Evolutionary conservation across 805 yeast species (phyloP).

Genomic region (Lachancea fermentati): DNA sequence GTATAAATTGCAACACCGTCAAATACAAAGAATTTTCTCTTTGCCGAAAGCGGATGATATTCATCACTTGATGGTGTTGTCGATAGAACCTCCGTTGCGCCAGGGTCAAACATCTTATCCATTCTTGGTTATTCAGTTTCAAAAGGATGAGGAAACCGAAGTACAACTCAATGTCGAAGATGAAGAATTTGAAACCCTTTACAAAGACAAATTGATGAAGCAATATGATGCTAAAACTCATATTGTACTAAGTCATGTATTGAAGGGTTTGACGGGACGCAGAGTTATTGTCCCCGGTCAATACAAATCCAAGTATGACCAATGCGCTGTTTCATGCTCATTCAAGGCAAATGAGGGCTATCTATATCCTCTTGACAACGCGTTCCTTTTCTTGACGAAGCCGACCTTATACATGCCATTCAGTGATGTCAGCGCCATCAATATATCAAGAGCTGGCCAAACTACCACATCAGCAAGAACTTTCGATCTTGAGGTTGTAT

Average conservation of each 20-base stretch:
- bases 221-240: slow-evolving; percentile 80
- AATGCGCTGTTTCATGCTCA: slow-evolving; percentile 87
- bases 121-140: slow-evolving; percentile 82
- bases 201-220: slow-evolving; percentile 66
- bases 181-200: slow-evolving; percentile 69
- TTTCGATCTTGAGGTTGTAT: slow-evolving; percentile 78
- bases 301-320: slow-evolving; percentile 67
- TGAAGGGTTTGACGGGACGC: slow-evolving; percentile 85
- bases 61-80: slow-evolving; percentile 81
- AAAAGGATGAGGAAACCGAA: slow-evolving; percentile 85
- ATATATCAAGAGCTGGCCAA: slow-evolving; percentile 84
- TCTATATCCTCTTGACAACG: slow-evolving; percentile 85
- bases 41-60: slow-evolving; percentile 92
- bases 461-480: slow-evolving; percentile 76
- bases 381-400: slow-evolving; percentile 85
- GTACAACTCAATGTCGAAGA: slow-evolving; percentile 82
- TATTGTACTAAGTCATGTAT: slow-evolving; percentile 78
- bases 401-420: slow-evolving; percentile 90
- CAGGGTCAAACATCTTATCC: slow-evolving; percentile 98
- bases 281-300: slow-evolving; percentile 81
- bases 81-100: slow-evolving; percentile 93
- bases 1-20: slow-evolving; percentile 86
- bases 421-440: slow-evolving; percentile 68
- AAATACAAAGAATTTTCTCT: slow-evolving; percentile 84
- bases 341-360: slow-evolving; percentile 94